A percentile compares a stretch with the other conserved stretches of the same genome.
Conservation (phyloP, 208 protist genomes). For the Trichomonas gallinae region DNA sequence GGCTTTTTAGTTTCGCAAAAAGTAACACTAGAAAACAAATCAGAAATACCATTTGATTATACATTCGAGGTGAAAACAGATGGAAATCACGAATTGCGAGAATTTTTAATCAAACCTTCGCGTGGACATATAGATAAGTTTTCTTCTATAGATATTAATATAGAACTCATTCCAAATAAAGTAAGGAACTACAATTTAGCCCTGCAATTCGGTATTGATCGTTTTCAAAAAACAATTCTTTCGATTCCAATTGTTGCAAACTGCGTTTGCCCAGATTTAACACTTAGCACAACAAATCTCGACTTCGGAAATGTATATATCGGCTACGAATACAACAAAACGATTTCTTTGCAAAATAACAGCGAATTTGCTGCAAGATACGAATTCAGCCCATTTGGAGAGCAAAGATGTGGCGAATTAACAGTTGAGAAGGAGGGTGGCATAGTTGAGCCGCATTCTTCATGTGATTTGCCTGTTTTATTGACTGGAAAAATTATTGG, state of each 20-base stretch:
- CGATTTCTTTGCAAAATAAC: background rate
- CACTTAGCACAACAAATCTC: background rate
- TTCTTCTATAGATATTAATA: background rate
- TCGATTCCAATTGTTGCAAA: background rate
- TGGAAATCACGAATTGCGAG: background rate
- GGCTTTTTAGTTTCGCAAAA: background rate
- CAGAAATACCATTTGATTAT: conserved; percentile 9
- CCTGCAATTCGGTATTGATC: background rate
- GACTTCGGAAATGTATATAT: background rate
- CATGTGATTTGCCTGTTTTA: background rate
- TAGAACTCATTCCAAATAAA: background rate
- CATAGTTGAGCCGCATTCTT: background rate
- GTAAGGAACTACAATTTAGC: background rate
- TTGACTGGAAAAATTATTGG: background rate
- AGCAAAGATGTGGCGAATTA: background rate
- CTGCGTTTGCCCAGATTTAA: background rate
- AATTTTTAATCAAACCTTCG: background rate
- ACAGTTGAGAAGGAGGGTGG: background rate
- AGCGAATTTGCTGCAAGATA: background rate
- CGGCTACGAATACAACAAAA: background rate
- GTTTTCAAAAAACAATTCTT: background rate
- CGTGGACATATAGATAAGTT: background rate
- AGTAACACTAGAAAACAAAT: background rate
- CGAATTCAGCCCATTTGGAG: background rate
- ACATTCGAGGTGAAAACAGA: background rate